Evolutionary conservation across 495 filamentous ascomycete species (phyloP).

Genomic region (Letharia columbiana): DNA sequence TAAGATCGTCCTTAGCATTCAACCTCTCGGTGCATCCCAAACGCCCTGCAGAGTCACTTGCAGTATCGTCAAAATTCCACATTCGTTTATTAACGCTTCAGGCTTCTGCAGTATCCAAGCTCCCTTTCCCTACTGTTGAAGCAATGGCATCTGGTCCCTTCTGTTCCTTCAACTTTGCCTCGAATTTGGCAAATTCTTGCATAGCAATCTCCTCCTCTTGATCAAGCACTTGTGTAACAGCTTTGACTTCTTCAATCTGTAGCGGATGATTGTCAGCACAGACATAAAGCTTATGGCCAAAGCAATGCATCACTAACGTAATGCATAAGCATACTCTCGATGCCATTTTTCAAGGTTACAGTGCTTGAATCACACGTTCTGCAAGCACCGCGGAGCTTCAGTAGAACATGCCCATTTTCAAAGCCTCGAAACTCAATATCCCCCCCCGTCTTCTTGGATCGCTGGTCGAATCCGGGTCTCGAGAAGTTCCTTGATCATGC

Average conservation of each 20-base stretch:
- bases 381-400: conserved; percentile 90
- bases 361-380: conserved; percentile 94
- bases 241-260: conserved; percentile 92
- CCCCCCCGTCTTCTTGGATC: conserved; percentile 95
- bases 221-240: conserved; percentile 84
- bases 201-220: conserved; percentile 86
- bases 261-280: conserved; percentile 6
- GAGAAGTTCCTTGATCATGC: conserved; percentile 98
- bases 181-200: conserved; percentile 89
- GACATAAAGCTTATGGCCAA: conserved; percentile 7
- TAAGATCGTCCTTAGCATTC: neutral
- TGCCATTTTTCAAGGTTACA: conserved; percentile 90
- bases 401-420: conserved; percentile 68
- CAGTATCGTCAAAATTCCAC: neutral
- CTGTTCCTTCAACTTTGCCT: conserved; percentile 80
- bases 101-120: conserved; percentile 52
- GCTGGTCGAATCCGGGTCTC: conserved; percentile 91
- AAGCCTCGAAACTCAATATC: conserved; percentile 94
- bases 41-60: neutral
- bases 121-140: conserved; percentile 56
- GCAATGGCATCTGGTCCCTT: conserved; percentile 51
- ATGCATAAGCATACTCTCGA: conserved; percentile 95
- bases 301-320: conserved; percentile 41
- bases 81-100: conserved; percentile 21
- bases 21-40: neutral